Percentiles rank a stretch among this genome's conserved stretches.
Conservation (phyloP, 1,284 basidiomycete genomes). For the Malassezia arunalokei region DNA sequence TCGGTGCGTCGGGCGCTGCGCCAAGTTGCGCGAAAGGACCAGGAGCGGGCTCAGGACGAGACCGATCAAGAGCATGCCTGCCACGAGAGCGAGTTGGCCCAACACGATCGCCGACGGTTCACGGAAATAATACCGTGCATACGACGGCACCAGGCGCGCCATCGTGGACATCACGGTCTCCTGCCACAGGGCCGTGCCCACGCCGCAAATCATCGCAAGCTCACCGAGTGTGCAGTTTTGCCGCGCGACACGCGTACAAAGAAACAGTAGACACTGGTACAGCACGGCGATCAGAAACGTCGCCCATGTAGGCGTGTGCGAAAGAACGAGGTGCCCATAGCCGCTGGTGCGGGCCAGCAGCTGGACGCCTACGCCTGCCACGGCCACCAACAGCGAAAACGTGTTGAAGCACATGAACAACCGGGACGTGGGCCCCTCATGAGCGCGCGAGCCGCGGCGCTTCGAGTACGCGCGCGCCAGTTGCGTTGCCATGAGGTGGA, state of each 20-base stretch:
- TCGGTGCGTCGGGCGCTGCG: constrained; percentile 76
- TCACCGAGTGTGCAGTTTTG: constrained; percentile 90
- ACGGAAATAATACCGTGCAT: constrained; percentile 72
- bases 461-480: neutral
- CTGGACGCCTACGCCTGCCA: constrained; percentile 30
- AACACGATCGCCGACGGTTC: constrained; percentile 80
- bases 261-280: constrained; percentile 82
- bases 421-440: neutral
- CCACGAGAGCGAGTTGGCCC: constrained; percentile 84
- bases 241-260: constrained; percentile 75
- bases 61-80: constrained; percentile 78
- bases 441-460: constrained; percentile 1
- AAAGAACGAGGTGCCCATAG: constrained; percentile 37
- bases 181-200: constrained; percentile 72
- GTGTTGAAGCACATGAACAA: constrained; percentile 27
- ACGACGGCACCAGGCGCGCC: neutral
- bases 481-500: constrained; percentile 8
- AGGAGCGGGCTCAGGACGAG: constrained; percentile 89
- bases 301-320: constrained; percentile 50
- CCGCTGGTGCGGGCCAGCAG: constrained; percentile 27
- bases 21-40: constrained; percentile 79
- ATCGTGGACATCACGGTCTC: constrained; percentile 50
- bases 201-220: constrained; percentile 71
- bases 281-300: constrained; percentile 55
- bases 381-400: constrained; percentile 39